A percentile compares a stretch with the other conserved stretches of the same genome.
Evolutionary conservation across 331 rosid species (phyloP).

Genomic region (Ulmus americana): DNA sequence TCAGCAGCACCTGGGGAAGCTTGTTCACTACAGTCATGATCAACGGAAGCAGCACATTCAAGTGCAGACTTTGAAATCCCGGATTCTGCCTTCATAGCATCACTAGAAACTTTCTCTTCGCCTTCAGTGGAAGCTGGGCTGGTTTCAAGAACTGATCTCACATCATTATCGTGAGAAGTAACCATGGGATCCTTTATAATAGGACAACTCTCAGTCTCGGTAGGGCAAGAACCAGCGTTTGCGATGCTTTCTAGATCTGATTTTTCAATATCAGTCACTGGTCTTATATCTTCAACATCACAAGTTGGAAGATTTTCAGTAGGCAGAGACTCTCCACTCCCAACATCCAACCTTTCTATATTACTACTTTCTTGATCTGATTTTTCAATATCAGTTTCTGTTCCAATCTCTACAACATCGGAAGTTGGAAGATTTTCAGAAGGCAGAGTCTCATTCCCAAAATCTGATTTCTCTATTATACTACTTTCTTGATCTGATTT

Average conservation of each 20-base stretch:
- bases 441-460: neutral
- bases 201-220: constrained; percentile 10
- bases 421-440: neutral
- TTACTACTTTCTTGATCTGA: constrained; percentile 1
- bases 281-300: constrained; percentile 16
- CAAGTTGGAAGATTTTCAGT: constrained; percentile 16
- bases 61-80: constrained; percentile 12
- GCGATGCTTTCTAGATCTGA: constrained; percentile 5
- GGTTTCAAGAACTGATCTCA: constrained; percentile 13
- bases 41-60: constrained; percentile 17
- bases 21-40: constrained; percentile 2
- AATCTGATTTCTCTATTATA: neutral
- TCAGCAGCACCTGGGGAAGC: constrained; percentile 13
- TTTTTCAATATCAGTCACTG: constrained; percentile 15
- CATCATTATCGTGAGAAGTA: constrained; percentile 14
- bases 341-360: neutral
- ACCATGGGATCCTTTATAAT: constrained; percentile 8
- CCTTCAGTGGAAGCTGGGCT: constrained; percentile 9
- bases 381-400: no score
- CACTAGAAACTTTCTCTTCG: constrained; percentile 17
- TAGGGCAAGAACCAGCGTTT: constrained; percentile 13
- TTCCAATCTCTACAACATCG: no score
- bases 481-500: constrained; percentile 5
- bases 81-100: constrained; percentile 9
- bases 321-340: constrained; percentile 8